Percentiles rank a stretch among this genome's conserved stretches.
Evolutionary conservation across 805 yeast species (phyloP).

Genomic region (Cyberlindnera maritima): DNA sequence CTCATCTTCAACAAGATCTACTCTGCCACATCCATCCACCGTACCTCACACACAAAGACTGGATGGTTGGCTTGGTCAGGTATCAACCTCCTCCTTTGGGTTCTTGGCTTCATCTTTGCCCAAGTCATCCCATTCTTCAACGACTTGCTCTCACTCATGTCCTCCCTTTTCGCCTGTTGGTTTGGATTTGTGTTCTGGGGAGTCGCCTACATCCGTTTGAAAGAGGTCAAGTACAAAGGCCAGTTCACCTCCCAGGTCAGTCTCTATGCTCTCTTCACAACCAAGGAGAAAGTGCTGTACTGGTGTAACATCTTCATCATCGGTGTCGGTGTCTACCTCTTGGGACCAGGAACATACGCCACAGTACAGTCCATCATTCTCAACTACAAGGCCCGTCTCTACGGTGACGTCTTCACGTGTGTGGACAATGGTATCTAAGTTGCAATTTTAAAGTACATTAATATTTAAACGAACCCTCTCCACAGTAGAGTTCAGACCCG

Average conservation of each 20-base stretch:
- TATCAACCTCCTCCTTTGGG: conserved; percentile 46
- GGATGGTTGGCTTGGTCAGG: conserved; percentile 55
- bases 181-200: conserved; percentile 66
- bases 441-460: too few species aligned
- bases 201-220: conserved; percentile 49
- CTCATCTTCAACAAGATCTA: conserved; percentile 43
- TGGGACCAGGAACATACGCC: conserved; percentile 60
- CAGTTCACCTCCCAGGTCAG: conserved; percentile 25
- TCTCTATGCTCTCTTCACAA: conserved; percentile 30
- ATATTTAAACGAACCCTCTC: too few species aligned
- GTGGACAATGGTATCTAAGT: conserved; percentile 44
- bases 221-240: conserved; percentile 33
- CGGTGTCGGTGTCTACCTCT: conserved; percentile 47
- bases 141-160: conserved; percentile 55
- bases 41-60: conserved; percentile 51
- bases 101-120: conserved; percentile 54
- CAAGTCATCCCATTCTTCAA: conserved; percentile 65
- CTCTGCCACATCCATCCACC: conserved; percentile 43
- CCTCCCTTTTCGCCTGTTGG: conserved; percentile 63
- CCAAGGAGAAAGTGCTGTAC: conserved; percentile 34
- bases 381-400: conserved; percentile 45
- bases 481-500: too few species aligned
- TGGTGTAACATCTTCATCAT: conserved; percentile 40
- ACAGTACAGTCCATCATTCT: conserved; percentile 52
- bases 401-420: conserved; percentile 53